Conservation (phyloP, 148 eudicot genomes). For the Vaccinium corymbosum region DNA sequence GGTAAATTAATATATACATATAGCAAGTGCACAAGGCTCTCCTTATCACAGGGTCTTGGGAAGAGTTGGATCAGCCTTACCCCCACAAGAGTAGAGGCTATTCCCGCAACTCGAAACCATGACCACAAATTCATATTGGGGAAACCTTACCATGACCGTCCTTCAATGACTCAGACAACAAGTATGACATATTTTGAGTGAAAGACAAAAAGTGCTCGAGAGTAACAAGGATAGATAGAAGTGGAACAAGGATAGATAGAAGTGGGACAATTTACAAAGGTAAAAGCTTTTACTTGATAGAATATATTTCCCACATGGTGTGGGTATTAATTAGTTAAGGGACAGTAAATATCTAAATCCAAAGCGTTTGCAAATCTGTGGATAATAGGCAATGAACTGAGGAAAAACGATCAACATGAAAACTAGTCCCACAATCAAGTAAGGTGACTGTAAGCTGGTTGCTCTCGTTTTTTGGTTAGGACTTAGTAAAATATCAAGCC, state of each 20-base stretch:
- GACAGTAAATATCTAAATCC: background rate
- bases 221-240: background rate
- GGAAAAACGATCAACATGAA: background rate
- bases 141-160: background rate
- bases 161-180: background rate
- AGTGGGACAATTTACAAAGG: background rate
- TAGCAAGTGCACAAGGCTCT: background rate
- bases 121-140: background rate
- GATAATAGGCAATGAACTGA: background rate
- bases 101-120: background rate
- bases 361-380: background rate
- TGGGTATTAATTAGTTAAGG: background rate
- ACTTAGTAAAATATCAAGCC: background rate
- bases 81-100: background rate
- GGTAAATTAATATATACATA: background rate
- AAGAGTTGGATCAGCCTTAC: background rate
- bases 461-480: background rate
- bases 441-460: background rate
- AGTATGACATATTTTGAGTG: background rate
- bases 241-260: background rate
- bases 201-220: background rate
- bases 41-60: background rate
- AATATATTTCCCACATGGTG: background rate
- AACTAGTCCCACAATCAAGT: background rate
- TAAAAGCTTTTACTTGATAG: background rate